phyloP scores from a whole-genome alignment of 148 eudicot genomes.

The Limonium bicolor region DNA sequence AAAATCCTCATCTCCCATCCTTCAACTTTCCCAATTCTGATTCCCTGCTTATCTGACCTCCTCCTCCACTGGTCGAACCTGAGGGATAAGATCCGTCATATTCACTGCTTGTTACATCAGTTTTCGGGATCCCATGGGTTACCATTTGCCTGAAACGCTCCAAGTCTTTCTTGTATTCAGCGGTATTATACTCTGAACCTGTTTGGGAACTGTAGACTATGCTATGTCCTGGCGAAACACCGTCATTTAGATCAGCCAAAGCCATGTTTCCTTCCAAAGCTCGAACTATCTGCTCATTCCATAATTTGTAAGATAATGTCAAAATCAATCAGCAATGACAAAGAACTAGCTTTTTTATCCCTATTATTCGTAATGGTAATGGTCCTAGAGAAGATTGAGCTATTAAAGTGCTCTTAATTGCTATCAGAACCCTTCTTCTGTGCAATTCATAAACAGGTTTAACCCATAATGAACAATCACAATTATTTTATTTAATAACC shows the following conservation, averaged over 20 bases:
- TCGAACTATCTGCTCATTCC: conserved; percentile 89
- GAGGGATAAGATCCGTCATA: conserved; percentile 82
- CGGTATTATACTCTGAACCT: conserved; percentile 71
- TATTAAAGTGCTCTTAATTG: too few species aligned
- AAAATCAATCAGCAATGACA: too few species aligned
- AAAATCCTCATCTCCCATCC: conserved; percentile 36
- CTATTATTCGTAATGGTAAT: too few species aligned
- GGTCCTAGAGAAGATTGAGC: too few species aligned
- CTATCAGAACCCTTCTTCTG: too few species aligned
- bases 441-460: too few species aligned
- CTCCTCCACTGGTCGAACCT: conserved; percentile 76
- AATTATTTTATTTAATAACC: too few species aligned
- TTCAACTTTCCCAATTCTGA: conserved; percentile 8
- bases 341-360: too few species aligned
- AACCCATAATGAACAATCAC: too few species aligned
- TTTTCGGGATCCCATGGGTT: conserved; percentile 58
- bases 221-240: conserved; percentile 73
- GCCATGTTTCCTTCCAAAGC: conserved; percentile 93
- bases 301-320: too few species aligned
- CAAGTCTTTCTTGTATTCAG: conserved; percentile 74
- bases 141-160: conserved; percentile 63
- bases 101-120: conserved; percentile 67
- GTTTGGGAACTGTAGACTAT: conserved; percentile 52
- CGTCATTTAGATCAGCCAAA: conserved; percentile 77
- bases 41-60: conserved; percentile 28